These are phyloP conservation scores for Brassica balearica DNA, from an alignment of 441 rosid genomes.

Conservation along the genomic window DNA sequence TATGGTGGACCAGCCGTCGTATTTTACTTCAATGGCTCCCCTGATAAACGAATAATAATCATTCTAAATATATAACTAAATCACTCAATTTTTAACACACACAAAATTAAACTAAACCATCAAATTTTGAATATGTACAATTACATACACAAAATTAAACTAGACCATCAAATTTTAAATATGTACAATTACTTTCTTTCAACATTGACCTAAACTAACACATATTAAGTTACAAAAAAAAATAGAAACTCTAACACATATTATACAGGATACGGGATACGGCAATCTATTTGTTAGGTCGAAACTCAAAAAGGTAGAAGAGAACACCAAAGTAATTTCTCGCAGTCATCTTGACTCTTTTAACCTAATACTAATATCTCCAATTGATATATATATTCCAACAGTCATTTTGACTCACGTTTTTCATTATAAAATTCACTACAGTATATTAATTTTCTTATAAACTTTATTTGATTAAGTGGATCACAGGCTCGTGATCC, in stretches of 20 bases:
- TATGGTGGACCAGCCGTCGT: conserved; percentile 38
- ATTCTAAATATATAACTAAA: not conserved
- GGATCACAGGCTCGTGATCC: not conserved
- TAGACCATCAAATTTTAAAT: conserved; percentile 9
- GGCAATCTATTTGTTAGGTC: conserved; percentile 42
- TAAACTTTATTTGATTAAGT: not conserved
- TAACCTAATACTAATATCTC: not conserved
- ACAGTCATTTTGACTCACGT: not conserved
- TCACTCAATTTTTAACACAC: no score
- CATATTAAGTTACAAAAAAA: no score
- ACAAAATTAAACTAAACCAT: not conserved
- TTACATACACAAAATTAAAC: not conserved
- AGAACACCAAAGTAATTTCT: conserved; percentile 14
- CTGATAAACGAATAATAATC: conserved; percentile 31
- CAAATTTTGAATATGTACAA: not conserved
- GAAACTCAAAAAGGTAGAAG: conserved; percentile 21
- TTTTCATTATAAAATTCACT: not conserved
- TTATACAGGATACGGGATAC: conserved; percentile 10
- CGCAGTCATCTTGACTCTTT: conserved; percentile 23
- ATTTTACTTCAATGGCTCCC: conserved; percentile 40
- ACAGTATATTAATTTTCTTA: not conserved
- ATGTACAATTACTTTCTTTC: not conserved
- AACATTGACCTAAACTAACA: not conserved
- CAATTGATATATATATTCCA: not conserved
- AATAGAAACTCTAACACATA: not conserved